These are phyloP conservation scores for Rubia yunnanensis DNA, from an alignment of 257 asterid genomes.

Conservation along the genomic window DNA sequence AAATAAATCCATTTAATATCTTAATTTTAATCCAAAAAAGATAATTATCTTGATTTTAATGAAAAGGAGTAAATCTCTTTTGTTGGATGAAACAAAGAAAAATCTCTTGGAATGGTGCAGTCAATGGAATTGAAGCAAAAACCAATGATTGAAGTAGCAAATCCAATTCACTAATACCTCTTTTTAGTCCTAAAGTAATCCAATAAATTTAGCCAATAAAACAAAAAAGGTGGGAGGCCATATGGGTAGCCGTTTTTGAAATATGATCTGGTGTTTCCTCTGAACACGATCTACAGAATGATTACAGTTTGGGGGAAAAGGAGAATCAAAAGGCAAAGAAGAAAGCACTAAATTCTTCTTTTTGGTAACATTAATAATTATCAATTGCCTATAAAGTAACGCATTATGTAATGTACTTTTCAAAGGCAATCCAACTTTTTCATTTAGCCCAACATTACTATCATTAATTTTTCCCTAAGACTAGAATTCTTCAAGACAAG, in stretches of 20 bases:
- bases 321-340: conserved; percentile 25
- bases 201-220: conserved; percentile 5
- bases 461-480: conserved; percentile 2
- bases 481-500: conserved; percentile 30
- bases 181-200: conserved; percentile 15
- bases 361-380: conserved; percentile 19
- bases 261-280: conserved; percentile 29
- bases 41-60: too few species aligned
- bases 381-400: conserved; percentile 27
- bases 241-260: conserved; percentile 18
- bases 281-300: conserved; percentile 46
- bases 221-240: not conserved
- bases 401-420: conserved; percentile 36
- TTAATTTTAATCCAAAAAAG: too few species aligned
- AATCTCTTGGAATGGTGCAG: not conserved
- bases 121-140: not conserved
- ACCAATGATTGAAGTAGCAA: conserved; percentile 39
- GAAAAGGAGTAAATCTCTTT: not conserved
- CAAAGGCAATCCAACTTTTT: conserved; percentile 48
- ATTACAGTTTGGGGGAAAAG: conserved; percentile 27
- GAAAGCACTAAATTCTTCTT: conserved; percentile 34
- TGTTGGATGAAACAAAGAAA: not conserved
- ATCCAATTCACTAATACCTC: not conserved
- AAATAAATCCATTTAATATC: too few species aligned
- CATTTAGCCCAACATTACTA: not conserved